Evolutionary conservation across 805 yeast genomes (phyloP).

Genomic region (Blastobotrys parvus): DNA sequence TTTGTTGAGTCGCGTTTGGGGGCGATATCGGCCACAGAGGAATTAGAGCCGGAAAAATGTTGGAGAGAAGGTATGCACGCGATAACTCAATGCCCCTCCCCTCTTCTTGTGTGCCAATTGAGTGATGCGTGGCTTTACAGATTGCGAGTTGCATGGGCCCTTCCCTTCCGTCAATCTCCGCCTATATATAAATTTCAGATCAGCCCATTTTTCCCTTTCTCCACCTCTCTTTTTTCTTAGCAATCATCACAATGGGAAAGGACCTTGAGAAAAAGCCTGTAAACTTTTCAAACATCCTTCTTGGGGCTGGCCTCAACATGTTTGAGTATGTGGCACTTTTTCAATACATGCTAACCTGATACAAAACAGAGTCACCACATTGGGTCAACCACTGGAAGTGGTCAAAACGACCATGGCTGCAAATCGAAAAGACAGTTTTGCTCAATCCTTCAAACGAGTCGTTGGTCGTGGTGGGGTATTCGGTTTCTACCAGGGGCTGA

Average conservation of each 20-base stretch:
- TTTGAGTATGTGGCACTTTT: slow-evolving; percentile 54
- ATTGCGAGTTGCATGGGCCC: too few species aligned
- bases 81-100: too few species aligned
- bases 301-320: slow-evolving; percentile 90
- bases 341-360: slow-evolving; percentile 18
- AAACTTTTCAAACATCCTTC: slow-evolving; percentile 76
- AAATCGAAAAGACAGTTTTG: slow-evolving; percentile 62
- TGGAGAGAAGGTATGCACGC: too few species aligned
- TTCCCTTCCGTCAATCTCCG: too few species aligned
- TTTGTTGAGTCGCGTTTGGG: too few species aligned
- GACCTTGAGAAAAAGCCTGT: slow-evolving; percentile 70
- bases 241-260: background rate
- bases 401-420: slow-evolving; percentile 98
- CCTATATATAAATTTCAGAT: too few species aligned
- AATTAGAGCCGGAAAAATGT: background rate
- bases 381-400: slow-evolving; percentile 97
- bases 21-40: background rate
- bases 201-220: too few species aligned
- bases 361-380: slow-evolving; percentile 52
- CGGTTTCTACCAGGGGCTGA: slow-evolving; percentile 95
- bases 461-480: slow-evolving; percentile 89
- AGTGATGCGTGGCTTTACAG: too few species aligned
- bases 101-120: too few species aligned
- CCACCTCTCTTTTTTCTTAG: too few species aligned
- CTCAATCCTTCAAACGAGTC: slow-evolving; percentile 62